Evolutionary conservation across 192 early-diverging fungal species (phyloP).

Genomic region (Backusella liffmaniae): DNA sequence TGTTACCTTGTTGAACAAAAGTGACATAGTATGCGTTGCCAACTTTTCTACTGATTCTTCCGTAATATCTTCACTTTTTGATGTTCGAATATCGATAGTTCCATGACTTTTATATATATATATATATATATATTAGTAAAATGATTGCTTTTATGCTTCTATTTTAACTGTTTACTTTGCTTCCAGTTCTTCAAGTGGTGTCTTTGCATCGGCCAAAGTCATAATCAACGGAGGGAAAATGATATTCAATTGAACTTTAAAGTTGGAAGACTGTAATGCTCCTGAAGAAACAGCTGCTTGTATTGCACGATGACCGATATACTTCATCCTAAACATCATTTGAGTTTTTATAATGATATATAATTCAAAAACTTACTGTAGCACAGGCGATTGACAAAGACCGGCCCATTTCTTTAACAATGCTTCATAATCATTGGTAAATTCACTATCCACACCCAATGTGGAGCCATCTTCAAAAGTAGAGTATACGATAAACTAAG

Average conservation of each 20-base stretch:
- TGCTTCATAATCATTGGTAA: slow-evolving; percentile 53
- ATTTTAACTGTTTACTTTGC: background rate
- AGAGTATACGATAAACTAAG: slow-evolving; percentile 71
- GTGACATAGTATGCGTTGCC: background rate
- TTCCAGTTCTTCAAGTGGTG: background rate
- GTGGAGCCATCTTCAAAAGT: slow-evolving; percentile 66
- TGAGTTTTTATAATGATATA: too few relatives aligned
- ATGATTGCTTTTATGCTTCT: background rate
- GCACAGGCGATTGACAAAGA: slow-evolving; percentile 34
- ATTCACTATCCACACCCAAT: slow-evolving; percentile 66
- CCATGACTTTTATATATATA: background rate
- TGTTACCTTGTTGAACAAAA: slow-evolving; percentile 14
- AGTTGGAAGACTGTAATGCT: slow-evolving; percentile 61
- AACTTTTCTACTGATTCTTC: background rate
- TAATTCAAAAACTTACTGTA: slow-evolving; percentile 22
- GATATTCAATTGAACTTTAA: slow-evolving; percentile 58
- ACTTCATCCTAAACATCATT: slow-evolving; percentile 19
- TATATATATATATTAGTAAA: background rate
- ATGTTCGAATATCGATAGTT: background rate
- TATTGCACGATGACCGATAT: slow-evolving; percentile 61
- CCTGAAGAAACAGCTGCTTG: slow-evolving; percentile 60
- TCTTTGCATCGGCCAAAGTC: slow-evolving; percentile 2
- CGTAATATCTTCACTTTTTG: background rate
- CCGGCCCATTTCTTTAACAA: slow-evolving; percentile 55
- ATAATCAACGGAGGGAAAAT: slow-evolving; percentile 54